Conservation (phyloP, 2,329 filamentous ascomycete species). For the Penicillium decumbens region DNA sequence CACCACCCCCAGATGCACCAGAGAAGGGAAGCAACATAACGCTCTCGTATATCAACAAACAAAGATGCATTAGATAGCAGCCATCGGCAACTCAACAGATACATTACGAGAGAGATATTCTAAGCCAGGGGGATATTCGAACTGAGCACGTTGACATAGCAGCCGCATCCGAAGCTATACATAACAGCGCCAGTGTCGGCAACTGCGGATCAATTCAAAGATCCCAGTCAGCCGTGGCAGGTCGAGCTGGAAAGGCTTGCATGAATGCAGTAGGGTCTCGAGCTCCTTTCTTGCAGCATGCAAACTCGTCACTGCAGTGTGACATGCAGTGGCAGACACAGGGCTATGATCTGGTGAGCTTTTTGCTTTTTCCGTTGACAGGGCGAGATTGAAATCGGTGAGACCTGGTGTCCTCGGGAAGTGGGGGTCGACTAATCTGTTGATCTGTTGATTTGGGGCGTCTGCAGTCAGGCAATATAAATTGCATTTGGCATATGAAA, state of each 20-base stretch:
- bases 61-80: not conserved
- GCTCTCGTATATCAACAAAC: slow-evolving; percentile 5
- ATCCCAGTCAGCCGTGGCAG: slow-evolving; percentile 4
- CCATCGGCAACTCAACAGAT: not conserved
- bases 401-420: slow-evolving; percentile 6
- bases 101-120: not conserved
- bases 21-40: not conserved
- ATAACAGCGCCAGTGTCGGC: slow-evolving; percentile 5
- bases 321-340: slow-evolving; percentile 20
- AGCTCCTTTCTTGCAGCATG: slow-evolving; percentile 15
- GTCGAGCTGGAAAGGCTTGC: slow-evolving; percentile 3
- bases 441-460: not conserved
- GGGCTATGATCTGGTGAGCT: slow-evolving; percentile 12
- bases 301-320: slow-evolving; percentile 18
- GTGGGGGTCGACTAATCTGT: not conserved
- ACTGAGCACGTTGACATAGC: not conserved
- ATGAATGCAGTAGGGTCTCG: slow-evolving; percentile 2
- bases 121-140: not conserved
- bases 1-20: not conserved
- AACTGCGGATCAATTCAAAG: slow-evolving; percentile 14
- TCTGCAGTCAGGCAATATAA: not conserved
- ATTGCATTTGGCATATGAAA: slow-evolving; percentile 8
- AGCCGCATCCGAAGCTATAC: slow-evolving; percentile 2
- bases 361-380: slow-evolving; percentile 5
- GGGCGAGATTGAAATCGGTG: slow-evolving; percentile 14